Base-by-base conservation (phyloP, 495 filamentous ascomycete species). In the Pseudotulostoma volvatum region DNA sequence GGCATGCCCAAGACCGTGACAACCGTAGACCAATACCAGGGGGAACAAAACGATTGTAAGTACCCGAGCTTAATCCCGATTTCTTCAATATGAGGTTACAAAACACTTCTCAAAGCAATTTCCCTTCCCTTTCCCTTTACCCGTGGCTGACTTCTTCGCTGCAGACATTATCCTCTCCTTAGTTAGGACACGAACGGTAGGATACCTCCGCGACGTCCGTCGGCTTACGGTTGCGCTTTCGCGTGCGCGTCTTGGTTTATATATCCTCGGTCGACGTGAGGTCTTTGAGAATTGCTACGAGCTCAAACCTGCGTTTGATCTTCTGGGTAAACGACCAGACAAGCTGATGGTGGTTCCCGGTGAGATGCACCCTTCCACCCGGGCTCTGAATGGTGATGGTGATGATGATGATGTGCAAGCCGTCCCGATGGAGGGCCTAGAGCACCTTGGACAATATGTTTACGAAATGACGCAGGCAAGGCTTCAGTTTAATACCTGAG, bases 31-130 rank as follows among this genome's bases (percentile, higher is more conserved):
- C 93, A 92, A 56, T 99, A 95, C 48, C 90, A 99, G 64, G 90
- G 90, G 46, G 92, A 96, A 67, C 90, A 99, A 62, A 99, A 96
- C 59, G 90, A 95, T 50, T 96, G 85, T 92, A 63, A 73, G 82
- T 72, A 49, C 16, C 40, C 25, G 33, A 17, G 13, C 13, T 15
- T 23, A 42, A 39, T 18, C 19, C 7, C 5, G 9, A 13, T n/a
- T 14, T 9, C 0, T 28, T n/a, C n/a, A n/a, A n/a, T n/a, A n/a
- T n/a, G n/a, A n/a, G n/a, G n/a, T n/a, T n/a, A n/a, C n/a, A n/a
- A n/a, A n/a, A n/a, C n/a, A n/a, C n/a, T n/a, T n/a, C n/a, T n/a
- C n/a, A n/a, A n/a, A n/a, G n/a, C n/a, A n/a, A 15, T 8, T 17
- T 16, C 17, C 31, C n/a, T 25, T 20, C 20, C 16, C 11, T 36